A percentile compares a stretch with the other conserved stretches of the same genome.
These are phyloP conservation scores for Diaporthe humulicola DNA, from an alignment of 2,329 filamentous ascomycete species.

Conservation along the genomic window DNA sequence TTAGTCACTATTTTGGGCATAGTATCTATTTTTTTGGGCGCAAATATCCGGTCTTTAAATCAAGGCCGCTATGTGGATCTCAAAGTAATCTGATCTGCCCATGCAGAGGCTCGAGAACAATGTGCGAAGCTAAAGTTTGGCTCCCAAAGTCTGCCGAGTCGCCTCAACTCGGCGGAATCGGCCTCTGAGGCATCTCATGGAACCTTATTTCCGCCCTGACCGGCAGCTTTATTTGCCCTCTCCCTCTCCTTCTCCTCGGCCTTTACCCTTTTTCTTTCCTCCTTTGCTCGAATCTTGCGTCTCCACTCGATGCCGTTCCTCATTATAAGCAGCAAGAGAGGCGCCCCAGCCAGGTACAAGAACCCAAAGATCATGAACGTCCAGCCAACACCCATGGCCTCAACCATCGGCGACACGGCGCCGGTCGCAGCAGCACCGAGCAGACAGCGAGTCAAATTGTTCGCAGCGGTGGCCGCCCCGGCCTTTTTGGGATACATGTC, in stretches of 20 bases:
- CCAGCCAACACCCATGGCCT: conserved; percentile 64
- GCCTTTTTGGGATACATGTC: conserved; percentile 68
- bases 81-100: neutral
- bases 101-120: neutral
- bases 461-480: conserved; percentile 67
- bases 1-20: too few species aligned
- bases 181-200: neutral
- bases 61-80: neutral
- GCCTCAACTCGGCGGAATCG: neutral
- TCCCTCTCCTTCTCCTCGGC: conserved; percentile 16
- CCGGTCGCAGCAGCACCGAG: conserved; percentile 67
- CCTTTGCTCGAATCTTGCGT: conserved; percentile 48
- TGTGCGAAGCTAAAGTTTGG: neutral
- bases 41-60: too few species aligned
- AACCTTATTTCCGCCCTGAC: neutral
- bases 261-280: conserved; percentile 42
- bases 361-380: conserved; percentile 63
- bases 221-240: neutral
- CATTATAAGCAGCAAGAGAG: conserved; percentile 57
- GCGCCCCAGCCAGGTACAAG: conserved; percentile 56
- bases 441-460: conserved; percentile 68
- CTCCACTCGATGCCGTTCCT: conserved; percentile 59
- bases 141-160: neutral
- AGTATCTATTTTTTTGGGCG: too few species aligned
- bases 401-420: conserved; percentile 64